These are phyloP conservation scores for Eimeria tenella DNA, from an alignment of 169 alveolate genomes.

Conservation along the genomic window DNA sequence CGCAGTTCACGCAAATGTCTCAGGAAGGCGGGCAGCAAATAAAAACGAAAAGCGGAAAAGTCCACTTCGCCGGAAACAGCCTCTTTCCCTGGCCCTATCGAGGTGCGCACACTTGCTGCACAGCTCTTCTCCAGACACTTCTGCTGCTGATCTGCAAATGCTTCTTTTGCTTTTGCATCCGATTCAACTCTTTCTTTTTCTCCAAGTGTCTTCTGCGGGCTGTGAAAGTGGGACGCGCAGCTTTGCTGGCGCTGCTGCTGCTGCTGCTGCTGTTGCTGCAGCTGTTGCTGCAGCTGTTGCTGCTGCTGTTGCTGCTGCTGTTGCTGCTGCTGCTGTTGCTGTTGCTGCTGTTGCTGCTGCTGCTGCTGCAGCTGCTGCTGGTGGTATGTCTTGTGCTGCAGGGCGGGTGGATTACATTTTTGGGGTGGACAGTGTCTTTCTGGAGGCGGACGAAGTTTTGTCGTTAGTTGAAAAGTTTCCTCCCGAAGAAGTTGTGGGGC, in stretches of 20 bases:
- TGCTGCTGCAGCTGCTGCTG: neutral
- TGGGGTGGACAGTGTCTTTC: constrained; percentile 59
- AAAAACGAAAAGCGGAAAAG: constrained; percentile 1
- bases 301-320: neutral
- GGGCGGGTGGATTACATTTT: constrained; percentile 78
- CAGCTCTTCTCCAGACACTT: neutral
- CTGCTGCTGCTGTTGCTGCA: no score
- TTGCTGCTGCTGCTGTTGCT: neutral
- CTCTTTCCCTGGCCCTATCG: constrained; percentile 79
- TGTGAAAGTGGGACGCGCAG: no score
- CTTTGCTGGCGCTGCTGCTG: no score
- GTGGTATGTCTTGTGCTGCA: neutral
- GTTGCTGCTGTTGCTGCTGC: neutral
- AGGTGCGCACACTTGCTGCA: neutral
- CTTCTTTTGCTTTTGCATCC: no score
- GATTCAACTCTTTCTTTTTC: no score
- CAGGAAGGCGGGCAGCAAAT: constrained; percentile 34
- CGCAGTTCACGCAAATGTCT: constrained; percentile 43
- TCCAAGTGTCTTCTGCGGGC: no score
- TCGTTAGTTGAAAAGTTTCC: constrained; percentile 39
- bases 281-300: no score
- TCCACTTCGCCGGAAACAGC: constrained; percentile 41
- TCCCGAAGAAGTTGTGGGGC: constrained; percentile 47
- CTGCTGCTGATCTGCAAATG: neutral
- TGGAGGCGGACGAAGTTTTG: constrained; percentile 38